Evolutionary conservation across 2,329 filamentous ascomycete genomes (phyloP).

Genomic region (Lojkania enalia): DNA sequence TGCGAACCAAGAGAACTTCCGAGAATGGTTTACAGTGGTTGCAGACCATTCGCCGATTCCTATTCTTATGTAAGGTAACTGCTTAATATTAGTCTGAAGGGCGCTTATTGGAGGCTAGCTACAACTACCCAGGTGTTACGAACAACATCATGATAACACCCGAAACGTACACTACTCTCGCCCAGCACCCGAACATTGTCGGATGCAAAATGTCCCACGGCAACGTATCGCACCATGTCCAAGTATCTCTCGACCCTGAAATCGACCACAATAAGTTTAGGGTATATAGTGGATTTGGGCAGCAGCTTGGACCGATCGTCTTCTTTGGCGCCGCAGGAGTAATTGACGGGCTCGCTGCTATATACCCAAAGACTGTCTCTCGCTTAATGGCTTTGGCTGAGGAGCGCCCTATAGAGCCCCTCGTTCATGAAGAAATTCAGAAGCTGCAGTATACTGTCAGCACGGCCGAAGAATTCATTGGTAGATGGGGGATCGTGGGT

Average conservation of each 20-base stretch:
- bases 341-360: slow-evolving; percentile 67
- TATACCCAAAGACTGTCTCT: slow-evolving; percentile 66
- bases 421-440: slow-evolving; percentile 54
- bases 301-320: slow-evolving; percentile 66
- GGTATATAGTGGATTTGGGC: slow-evolving; percentile 66
- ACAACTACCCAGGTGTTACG: slow-evolving; percentile 69
- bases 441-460: slow-evolving; percentile 64
- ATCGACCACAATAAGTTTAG: slow-evolving; percentile 64
- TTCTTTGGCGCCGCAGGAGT: slow-evolving; percentile 66
- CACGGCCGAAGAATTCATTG: slow-evolving; percentile 64
- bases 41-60: slow-evolving; percentile 60
- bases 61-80: slow-evolving; percentile 62
- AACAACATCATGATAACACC: slow-evolving; percentile 65
- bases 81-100: slow-evolving; percentile 66
- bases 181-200: slow-evolving; percentile 67
- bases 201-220: slow-evolving; percentile 72
- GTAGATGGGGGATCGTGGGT: slow-evolving; percentile 62
- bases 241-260: slow-evolving; percentile 61
- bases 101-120: slow-evolving; percentile 62
- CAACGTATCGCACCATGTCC: slow-evolving; percentile 65
- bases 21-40: slow-evolving; percentile 60
- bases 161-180: slow-evolving; percentile 61
- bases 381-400: slow-evolving; percentile 58
- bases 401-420: slow-evolving; percentile 37
- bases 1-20: slow-evolving; percentile 58